Percentiles rank a stretch among this genome's conserved stretches.
phyloP scores from a whole-genome alignment of 495 filamentous ascomycete genomes.

The Cercophora sp. region DNA sequence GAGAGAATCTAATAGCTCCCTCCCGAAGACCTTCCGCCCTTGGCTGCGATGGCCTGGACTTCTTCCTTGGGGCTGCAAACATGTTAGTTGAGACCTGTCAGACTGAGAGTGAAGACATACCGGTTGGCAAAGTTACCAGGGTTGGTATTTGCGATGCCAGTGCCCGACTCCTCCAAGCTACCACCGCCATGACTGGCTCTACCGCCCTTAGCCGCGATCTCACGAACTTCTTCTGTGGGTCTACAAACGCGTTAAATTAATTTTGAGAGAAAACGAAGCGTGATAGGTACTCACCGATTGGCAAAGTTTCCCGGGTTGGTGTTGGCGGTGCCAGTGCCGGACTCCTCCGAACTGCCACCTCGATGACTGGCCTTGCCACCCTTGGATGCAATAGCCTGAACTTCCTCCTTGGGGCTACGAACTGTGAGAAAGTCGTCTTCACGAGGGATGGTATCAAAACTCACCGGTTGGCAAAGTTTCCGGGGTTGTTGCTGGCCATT shows the following conservation, averaged over 20 bases:
- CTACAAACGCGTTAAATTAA: no score
- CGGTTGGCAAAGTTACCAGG: slow-evolving; percentile 19
- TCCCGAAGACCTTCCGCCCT: slow-evolving; percentile 49
- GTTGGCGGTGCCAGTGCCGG: slow-evolving; percentile 25
- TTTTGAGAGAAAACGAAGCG: no score
- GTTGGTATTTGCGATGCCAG: background rate
- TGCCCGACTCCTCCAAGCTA: background rate
- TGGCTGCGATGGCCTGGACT: slow-evolving; percentile 44
- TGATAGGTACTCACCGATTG: no score
- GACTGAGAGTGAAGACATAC: slow-evolving; percentile 14
- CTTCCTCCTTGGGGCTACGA: slow-evolving; percentile 49
- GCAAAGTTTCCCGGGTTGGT: slow-evolving; percentile 62
- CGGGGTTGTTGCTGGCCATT: slow-evolving; percentile 11
- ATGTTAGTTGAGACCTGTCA: background rate
- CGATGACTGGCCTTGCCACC: slow-evolving; percentile 43
- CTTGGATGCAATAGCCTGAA: slow-evolving; percentile 51
- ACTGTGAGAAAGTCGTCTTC: no score
- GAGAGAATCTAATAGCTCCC: slow-evolving; percentile 48
- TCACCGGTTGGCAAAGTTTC: slow-evolving; percentile 14
- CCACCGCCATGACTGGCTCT: slow-evolving; percentile 34
- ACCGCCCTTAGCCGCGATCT: slow-evolving; percentile 52
- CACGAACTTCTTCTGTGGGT: slow-evolving; percentile 55
- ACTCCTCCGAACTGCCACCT: slow-evolving; percentile 3
- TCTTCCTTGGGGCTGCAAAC: slow-evolving; percentile 14
- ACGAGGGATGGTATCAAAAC: no score